Evolutionary conservation across 2,329 filamentous ascomycete genomes (phyloP).

Genomic region (Elsinoe batatas): DNA sequence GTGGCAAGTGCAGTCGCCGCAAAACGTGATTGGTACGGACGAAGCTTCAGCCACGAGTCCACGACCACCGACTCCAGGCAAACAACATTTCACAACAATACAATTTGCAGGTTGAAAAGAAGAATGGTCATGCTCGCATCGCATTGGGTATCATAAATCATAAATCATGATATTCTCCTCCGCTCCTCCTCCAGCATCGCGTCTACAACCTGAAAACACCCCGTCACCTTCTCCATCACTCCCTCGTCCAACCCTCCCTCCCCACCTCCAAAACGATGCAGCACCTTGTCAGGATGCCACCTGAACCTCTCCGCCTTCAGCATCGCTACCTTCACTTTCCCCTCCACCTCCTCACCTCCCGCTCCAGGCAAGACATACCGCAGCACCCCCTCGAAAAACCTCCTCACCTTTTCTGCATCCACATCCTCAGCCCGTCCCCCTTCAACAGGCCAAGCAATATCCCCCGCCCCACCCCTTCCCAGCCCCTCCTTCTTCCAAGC

Average conservation of each 20-base stretch:
- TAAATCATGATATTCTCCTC: slow-evolving; percentile 10
- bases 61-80: too few relatives aligned
- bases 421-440: slow-evolving; percentile 50
- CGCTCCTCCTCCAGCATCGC: slow-evolving; percentile 45
- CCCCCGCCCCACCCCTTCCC: slow-evolving; percentile 9
- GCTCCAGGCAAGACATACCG: neutral
- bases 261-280: slow-evolving; percentile 66
- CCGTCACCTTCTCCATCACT: slow-evolving; percentile 71
- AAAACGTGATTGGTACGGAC: too few relatives aligned
- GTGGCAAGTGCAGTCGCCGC: too few relatives aligned
- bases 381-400: slow-evolving; percentile 49
- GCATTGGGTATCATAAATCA: slow-evolving; percentile 10
- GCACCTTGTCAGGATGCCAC: slow-evolving; percentile 97
- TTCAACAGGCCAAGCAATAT: slow-evolving; percentile 64
- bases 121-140: neutral
- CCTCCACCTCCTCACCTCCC: slow-evolving; percentile 11
- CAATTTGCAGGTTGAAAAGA: too few relatives aligned
- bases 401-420: slow-evolving; percentile 50
- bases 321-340: slow-evolving; percentile 32
- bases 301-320: slow-evolving; percentile 79
- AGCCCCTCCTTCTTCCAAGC: slow-evolving; percentile 41
- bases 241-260: slow-evolving; percentile 55
- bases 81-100: too few relatives aligned
- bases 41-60: too few relatives aligned
- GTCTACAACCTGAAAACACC: slow-evolving; percentile 86